Percentiles rank a stretch among this genome's conserved stretches.
phyloP scores from a whole-genome alignment of 169 alveolate genomes.

The Cryptosporidium canis region DNA sequence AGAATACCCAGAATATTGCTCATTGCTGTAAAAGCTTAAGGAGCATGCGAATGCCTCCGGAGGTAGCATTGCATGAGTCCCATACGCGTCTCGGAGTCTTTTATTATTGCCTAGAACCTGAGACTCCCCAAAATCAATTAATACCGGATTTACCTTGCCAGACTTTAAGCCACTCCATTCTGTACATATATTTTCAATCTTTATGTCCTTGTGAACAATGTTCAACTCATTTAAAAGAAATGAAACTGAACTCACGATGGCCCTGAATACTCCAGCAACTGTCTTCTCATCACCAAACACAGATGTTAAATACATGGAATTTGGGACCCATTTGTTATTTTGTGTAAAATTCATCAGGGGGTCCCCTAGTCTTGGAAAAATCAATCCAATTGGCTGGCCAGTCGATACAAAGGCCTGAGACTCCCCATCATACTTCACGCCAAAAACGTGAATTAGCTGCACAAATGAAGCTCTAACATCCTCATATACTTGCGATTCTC shows the following conservation, averaged over 20 bases:
- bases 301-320: background rate
- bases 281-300: constrained; percentile 3
- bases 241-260: background rate
- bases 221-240: background rate
- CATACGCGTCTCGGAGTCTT: constrained; percentile 54
- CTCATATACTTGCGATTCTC: background rate
- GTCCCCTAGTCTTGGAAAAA: constrained; percentile 31
- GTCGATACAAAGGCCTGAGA: constrained; percentile 10
- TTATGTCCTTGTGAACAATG: constrained; percentile 64
- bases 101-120: background rate
- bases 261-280: constrained; percentile 12
- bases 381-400: constrained; percentile 4
- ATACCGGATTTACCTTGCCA: background rate
- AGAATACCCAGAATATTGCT: background rate
- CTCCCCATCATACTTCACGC: constrained; percentile 31
- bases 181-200: constrained; percentile 49
- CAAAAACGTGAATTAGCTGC: constrained; percentile 37
- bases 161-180: background rate
- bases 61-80: constrained; percentile 54
- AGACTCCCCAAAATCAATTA: constrained; percentile 66
- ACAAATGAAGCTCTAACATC: background rate
- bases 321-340: constrained; percentile 13
- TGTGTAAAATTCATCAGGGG: constrained; percentile 34
- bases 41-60: constrained; percentile 56
- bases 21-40: background rate